Conservation (phyloP, 306 rosid species). For the Senna siamea region DNA sequence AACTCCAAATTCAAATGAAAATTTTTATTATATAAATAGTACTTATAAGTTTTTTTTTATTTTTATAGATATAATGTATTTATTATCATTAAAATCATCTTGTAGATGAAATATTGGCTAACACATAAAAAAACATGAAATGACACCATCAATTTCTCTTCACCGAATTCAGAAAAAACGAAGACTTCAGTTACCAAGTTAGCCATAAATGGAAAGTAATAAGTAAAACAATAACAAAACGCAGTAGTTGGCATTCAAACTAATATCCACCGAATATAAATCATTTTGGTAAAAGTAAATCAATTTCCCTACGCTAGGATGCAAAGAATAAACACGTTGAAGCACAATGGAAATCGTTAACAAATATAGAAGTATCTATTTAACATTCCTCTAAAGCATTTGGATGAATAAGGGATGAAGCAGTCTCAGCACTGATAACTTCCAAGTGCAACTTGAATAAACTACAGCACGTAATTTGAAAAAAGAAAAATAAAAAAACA, state of each 20-base stretch:
- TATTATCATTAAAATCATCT: not conserved
- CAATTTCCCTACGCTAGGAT: conserved; percentile 2
- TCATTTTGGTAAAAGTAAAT: not conserved
- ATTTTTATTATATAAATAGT: too few relatives aligned
- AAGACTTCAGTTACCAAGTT: too few relatives aligned
- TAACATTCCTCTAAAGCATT: conserved; percentile 37
- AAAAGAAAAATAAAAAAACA: not conserved
- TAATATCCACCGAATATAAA: not conserved
- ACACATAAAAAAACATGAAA: not conserved
- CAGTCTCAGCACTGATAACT: conserved; percentile 51
- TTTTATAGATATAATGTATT: too few relatives aligned
- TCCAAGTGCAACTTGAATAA: conserved; percentile 42
- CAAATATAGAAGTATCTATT: conserved; percentile 35
- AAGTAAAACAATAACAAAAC: not conserved
- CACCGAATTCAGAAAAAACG: not conserved
- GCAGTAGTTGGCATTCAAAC: not conserved
- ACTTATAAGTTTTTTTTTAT: too few relatives aligned
- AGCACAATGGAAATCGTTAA: conserved; percentile 8
- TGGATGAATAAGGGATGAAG: conserved; percentile 38
- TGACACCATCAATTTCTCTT: not conserved
- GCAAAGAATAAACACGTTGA: conserved; percentile 13
- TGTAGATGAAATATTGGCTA: not conserved
- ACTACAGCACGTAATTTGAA: conserved; percentile 29
- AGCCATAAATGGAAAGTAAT: too few relatives aligned
- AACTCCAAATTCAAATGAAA: too few relatives aligned